phyloP scores from a whole-genome alignment of 2,329 filamentous ascomycete genomes.

The Fusarium sp. region DNA sequence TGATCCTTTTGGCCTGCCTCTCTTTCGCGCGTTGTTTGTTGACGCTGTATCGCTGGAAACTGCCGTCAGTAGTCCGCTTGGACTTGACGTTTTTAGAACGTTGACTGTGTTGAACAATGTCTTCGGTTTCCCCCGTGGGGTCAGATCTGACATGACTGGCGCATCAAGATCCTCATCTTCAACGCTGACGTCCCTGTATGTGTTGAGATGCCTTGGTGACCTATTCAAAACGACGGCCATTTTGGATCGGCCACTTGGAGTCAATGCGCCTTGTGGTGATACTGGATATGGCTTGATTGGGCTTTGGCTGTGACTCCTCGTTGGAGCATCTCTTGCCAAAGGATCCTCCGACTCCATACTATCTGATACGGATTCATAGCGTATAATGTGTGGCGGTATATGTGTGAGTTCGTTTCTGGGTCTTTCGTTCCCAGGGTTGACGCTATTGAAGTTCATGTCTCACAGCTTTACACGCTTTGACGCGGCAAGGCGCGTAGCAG shows the following conservation, averaged over 20 bases:
- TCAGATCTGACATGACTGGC: conserved; percentile 43
- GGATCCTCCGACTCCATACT: conserved; percentile 46
- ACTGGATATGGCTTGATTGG: conserved; percentile 14
- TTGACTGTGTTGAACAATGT: conserved; percentile 17
- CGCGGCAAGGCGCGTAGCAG: conserved; percentile 14
- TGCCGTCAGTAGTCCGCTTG: conserved; percentile 4
- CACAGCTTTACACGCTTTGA: conserved; percentile 2
- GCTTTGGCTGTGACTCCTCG: conserved; percentile 27
- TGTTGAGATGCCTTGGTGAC: conserved; percentile 22
- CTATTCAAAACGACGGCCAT: conserved; percentile 44
- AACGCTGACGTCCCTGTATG: conserved; percentile 14
- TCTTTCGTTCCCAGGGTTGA: not conserved
- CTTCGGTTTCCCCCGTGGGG: conserved; percentile 29
- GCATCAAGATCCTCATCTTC: conserved; percentile 21
- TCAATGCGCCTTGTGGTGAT: conserved; percentile 3
- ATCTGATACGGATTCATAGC: conserved; percentile 11
- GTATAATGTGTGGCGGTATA: conserved; percentile 6
- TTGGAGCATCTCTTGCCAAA: conserved; percentile 23
- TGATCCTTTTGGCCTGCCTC: conserved; percentile 66
- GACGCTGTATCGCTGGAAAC: conserved; percentile 27
- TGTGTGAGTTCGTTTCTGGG: conserved; percentile 1
- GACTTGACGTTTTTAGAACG: conserved; percentile 1
- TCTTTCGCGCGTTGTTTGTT: conserved; percentile 15
- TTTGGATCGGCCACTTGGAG: conserved; percentile 11
- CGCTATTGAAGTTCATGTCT: conserved; percentile 25